These are phyloP conservation scores for Populus nigra DNA, from an alignment of 345 rosid genomes.

Conservation along the genomic window DNA sequence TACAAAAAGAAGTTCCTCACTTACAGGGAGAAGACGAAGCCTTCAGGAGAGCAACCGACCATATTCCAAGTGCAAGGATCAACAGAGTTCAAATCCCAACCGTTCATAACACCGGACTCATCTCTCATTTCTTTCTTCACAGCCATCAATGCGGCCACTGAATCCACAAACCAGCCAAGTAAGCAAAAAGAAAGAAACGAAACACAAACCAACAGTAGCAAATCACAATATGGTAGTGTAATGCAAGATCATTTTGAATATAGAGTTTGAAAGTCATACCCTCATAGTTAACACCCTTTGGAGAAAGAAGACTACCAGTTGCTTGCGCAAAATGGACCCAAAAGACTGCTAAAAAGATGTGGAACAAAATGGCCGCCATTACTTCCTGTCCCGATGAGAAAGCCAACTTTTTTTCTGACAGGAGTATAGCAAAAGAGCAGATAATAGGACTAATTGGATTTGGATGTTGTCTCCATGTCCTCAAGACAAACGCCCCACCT, in stretches of 20 bases:
- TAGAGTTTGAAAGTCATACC: conserved; percentile 35
- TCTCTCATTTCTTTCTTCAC: conserved; percentile 79
- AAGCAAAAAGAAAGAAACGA: background rate
- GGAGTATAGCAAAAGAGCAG: background rate
- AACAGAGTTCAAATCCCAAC: conserved; percentile 96
- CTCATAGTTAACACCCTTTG: conserved; percentile 93
- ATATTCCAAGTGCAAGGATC: conserved; percentile 98
- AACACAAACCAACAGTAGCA: background rate
- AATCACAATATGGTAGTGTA: background rate
- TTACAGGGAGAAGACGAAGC: conserved; percentile 77
- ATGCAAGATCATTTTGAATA: background rate
- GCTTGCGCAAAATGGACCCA: conserved; percentile 36
- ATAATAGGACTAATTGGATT: background rate
- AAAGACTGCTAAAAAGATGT: conserved; percentile 24
- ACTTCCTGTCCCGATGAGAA: conserved; percentile 29
- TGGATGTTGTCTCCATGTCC: background rate
- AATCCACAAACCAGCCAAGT: background rate
- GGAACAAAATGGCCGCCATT: conserved; percentile 24
- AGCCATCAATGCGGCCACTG: conserved; percentile 92
- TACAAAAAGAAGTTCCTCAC: conserved; percentile 14
- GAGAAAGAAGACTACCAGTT: conserved; percentile 74
- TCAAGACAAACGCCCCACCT: conserved; percentile 2
- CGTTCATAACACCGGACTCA: conserved; percentile 53
- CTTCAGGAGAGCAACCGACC: conserved; percentile 84
- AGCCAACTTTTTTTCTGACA: conserved; percentile 13